phyloP scores from a whole-genome alignment of 225 moss, liverwort and hornwort genomes.

The Thuidium tamariscinum region DNA sequence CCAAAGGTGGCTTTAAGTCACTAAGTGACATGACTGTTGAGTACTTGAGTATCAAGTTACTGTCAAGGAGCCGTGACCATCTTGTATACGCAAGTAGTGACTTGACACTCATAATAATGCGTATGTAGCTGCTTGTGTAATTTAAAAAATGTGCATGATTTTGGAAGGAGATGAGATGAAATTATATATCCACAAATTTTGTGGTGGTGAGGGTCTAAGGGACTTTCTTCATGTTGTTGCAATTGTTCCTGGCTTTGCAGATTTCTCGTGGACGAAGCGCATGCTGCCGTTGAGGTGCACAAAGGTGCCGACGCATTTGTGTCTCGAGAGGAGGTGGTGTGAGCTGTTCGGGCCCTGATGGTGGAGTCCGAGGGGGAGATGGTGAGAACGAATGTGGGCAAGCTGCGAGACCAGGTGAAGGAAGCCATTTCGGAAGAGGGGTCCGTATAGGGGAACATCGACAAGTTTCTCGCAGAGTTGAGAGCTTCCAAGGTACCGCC shows the following conservation, averaged over 20 bases:
- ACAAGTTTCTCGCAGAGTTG: background rate
- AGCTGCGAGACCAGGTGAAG: conserved; percentile 10
- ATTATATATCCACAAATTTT: too few species aligned
- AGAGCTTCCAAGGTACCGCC: background rate
- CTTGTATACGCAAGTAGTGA: too few species aligned
- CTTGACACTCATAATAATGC: too few species aligned
- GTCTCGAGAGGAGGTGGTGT: conserved; percentile 3
- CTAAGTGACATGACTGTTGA: too few species aligned
- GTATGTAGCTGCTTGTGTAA: too few species aligned
- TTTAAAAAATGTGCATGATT: too few species aligned
- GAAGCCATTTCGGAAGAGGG: background rate
- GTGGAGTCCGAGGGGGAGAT: background rate
- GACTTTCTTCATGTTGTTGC: too few species aligned
- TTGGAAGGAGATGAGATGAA: too few species aligned
- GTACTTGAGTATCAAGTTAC: too few species aligned
- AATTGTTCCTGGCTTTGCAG: background rate
- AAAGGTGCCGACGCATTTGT: background rate
- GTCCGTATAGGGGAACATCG: background rate
- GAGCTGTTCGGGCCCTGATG: conserved; percentile 12
- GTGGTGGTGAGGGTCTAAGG: too few species aligned
- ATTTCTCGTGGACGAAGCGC: conserved; percentile 24
- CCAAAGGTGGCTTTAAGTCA: too few species aligned
- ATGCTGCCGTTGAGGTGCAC: conserved; percentile 13
- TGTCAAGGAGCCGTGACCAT: too few species aligned
- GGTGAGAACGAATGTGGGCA: background rate